phyloP scores from a whole-genome alignment of 352 stramenopile genomes.

The Pythium chondricola region DNA sequence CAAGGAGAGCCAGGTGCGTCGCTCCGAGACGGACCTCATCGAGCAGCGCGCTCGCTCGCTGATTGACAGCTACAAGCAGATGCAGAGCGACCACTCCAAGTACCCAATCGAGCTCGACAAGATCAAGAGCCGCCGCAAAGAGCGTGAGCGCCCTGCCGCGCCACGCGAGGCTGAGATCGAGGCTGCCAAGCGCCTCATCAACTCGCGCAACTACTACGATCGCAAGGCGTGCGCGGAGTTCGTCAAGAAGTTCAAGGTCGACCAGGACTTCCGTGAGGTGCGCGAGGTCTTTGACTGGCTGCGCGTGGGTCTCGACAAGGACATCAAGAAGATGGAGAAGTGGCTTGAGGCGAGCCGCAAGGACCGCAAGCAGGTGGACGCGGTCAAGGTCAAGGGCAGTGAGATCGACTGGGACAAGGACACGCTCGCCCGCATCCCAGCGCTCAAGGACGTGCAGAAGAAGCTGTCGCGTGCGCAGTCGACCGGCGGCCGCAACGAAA shows the following conservation, averaged over 20 bases:
- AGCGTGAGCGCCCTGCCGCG: slow-evolving; percentile 60
- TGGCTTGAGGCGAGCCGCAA: slow-evolving; percentile 80
- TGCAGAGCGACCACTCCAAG: slow-evolving; percentile 82
- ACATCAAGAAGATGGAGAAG: slow-evolving; percentile 84
- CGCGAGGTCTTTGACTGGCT: slow-evolving; percentile 84
- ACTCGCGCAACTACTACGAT: slow-evolving; percentile 88
- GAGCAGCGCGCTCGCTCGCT: slow-evolving; percentile 78
- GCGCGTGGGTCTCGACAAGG: slow-evolving; percentile 59
- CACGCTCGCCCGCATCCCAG: slow-evolving; percentile 75
- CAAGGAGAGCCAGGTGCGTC: slow-evolving; percentile 79
- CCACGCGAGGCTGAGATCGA: slow-evolving; percentile 74
- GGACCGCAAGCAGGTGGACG: slow-evolving; percentile 82
- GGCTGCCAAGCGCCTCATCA: slow-evolving; percentile 67
- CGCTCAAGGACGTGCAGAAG: slow-evolving; percentile 79
- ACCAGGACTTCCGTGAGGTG: slow-evolving; percentile 78
- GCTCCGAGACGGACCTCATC: slow-evolving; percentile 73
- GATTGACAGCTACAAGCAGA: slow-evolving; percentile 87
- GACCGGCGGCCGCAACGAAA: slow-evolving; percentile 28
- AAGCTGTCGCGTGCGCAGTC: slow-evolving; percentile 61
- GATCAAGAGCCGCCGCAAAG: slow-evolving; percentile 69
- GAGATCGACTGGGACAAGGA: slow-evolving; percentile 87
- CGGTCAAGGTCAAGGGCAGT: slow-evolving; percentile 75
- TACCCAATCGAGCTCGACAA: slow-evolving; percentile 77
- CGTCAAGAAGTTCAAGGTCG: slow-evolving; percentile 77
- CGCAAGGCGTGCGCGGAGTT: slow-evolving; percentile 75